These are phyloP conservation scores for Russula olivacea DNA, from an alignment of 768 basidiomycete species.

Conservation along the genomic window DNA sequence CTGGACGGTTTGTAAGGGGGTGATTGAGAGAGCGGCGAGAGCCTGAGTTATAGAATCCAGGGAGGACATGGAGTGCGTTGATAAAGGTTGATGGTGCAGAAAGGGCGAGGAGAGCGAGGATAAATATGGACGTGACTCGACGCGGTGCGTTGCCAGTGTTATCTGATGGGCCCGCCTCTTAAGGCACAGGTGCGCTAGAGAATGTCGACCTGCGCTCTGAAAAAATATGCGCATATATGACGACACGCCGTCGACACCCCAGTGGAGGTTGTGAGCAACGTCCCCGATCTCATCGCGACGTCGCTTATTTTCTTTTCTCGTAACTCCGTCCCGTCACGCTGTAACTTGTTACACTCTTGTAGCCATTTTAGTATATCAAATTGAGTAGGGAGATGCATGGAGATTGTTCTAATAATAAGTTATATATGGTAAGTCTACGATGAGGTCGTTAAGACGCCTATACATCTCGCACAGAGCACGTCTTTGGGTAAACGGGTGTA, in stretches of 20 bases:
- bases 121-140: slow-evolving; percentile 24
- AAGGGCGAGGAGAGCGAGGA: not conserved
- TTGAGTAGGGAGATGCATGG: not conserved
- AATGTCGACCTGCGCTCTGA: slow-evolving; percentile 12
- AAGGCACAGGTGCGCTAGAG: slow-evolving; percentile 8
- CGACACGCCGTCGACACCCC: slow-evolving; percentile 6
- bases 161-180: slow-evolving; percentile 24
- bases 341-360: too few species aligned
- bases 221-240: slow-evolving; percentile 18
- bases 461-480: slow-evolving; percentile 63
- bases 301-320: slow-evolving; percentile 9
- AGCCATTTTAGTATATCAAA: not conserved
- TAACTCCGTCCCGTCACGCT: not conserved
- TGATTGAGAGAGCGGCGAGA: slow-evolving; percentile 50
- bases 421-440: slow-evolving; percentile 10
- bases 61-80: slow-evolving; percentile 34
- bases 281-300: not conserved
- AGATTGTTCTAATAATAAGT: slow-evolving; percentile 7
- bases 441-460: slow-evolving; percentile 26
- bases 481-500: slow-evolving; percentile 50
- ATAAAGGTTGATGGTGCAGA: slow-evolving; percentile 4
- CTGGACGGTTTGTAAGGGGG: slow-evolving; percentile 44
- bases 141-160: slow-evolving; percentile 8
- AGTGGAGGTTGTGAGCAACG: not conserved
- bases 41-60: slow-evolving; percentile 35